Evolutionary conservation across 305 asterid species (phyloP).

Genomic region (Fraxinus floribunda): DNA sequence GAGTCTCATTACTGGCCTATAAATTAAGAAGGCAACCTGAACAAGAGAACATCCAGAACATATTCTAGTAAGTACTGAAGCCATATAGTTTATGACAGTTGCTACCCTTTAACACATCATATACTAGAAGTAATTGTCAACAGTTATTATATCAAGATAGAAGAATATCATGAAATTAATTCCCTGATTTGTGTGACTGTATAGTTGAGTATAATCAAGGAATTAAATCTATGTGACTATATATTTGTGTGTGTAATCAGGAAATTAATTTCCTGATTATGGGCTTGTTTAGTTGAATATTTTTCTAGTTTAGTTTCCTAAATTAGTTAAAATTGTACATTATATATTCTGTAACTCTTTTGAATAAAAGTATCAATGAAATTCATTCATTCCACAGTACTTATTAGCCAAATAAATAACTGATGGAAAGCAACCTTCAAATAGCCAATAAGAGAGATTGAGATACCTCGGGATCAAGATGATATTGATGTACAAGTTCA

Average conservation of each 20-base stretch:
- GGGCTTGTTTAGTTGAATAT: not conserved
- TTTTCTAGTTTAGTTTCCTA: not conserved
- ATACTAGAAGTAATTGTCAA: not conserved
- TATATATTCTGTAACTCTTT: not conserved
- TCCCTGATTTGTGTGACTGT: not conserved
- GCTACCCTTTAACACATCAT: not conserved
- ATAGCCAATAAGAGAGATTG: slow-evolving; percentile 26
- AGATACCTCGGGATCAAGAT: slow-evolving; percentile 98
- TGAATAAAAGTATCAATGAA: not conserved
- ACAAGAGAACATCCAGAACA: slow-evolving; percentile 24
- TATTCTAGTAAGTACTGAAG: slow-evolving; percentile 5
- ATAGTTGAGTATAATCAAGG: not conserved
- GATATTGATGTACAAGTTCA: slow-evolving; percentile 89
- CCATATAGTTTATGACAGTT: not conserved
- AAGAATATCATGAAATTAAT: not conserved
- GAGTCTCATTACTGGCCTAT: slow-evolving; percentile 99
- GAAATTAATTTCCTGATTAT: not conserved
- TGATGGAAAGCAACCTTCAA: slow-evolving; percentile 13
- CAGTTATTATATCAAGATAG: not conserved
- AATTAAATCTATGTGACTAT: not conserved
- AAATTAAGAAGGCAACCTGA: slow-evolving; percentile 92
- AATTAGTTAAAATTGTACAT: not conserved
- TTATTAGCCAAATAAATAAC: not conserved
- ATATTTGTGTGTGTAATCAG: not conserved
- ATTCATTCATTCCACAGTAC: not conserved